These are phyloP conservation scores for Xylariaceae sp. DNA, from an alignment of 2,329 filamentous ascomycete genomes.

Conservation along the genomic window DNA sequence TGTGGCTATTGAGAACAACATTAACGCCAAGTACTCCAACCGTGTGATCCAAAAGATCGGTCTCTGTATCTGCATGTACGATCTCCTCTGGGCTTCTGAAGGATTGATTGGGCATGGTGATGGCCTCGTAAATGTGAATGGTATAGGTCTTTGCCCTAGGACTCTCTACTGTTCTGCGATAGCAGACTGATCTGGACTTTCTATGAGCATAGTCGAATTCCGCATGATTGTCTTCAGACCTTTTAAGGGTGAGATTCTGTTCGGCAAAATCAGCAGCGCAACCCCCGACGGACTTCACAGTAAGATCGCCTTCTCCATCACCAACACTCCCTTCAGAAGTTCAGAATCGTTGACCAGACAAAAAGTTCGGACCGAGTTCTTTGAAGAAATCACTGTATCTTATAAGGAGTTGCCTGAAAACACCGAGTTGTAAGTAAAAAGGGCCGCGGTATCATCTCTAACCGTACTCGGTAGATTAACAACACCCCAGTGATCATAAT, in stretches of 20 bases:
- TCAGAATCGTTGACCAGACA: conserved; percentile 6
- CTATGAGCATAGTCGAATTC: conserved; percentile 73
- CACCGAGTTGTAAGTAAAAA: conserved; percentile 72
- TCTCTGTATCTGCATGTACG: conserved; percentile 91
- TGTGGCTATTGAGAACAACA: conserved; percentile 91
- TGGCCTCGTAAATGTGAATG: conserved; percentile 92
- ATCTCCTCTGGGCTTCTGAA: conserved; percentile 86
- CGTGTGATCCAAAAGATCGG: conserved; percentile 91
- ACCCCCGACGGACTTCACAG: conserved; percentile 74
- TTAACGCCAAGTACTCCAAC: conserved; percentile 96
- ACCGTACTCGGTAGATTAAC: conserved; percentile 38
- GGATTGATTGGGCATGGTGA: conserved; percentile 92
- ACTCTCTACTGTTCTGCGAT: background rate
- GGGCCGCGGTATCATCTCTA: conserved; percentile 4
- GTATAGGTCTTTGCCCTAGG: conserved; percentile 51
- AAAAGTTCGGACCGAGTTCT: conserved; percentile 86
- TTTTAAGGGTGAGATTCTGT: conserved; percentile 91
- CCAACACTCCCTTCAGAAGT: background rate
- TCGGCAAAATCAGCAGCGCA: conserved; percentile 80
- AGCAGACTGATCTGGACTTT: background rate
- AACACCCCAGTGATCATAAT: conserved; percentile 64
- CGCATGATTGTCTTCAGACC: conserved; percentile 92
- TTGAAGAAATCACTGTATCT: conserved; percentile 87
- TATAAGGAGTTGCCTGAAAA: conserved; percentile 75
- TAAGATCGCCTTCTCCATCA: conserved; percentile 43